phyloP scores from a whole-genome alignment of 1,284 basidiomycete genomes.

The Takashimella tepidaria region DNA sequence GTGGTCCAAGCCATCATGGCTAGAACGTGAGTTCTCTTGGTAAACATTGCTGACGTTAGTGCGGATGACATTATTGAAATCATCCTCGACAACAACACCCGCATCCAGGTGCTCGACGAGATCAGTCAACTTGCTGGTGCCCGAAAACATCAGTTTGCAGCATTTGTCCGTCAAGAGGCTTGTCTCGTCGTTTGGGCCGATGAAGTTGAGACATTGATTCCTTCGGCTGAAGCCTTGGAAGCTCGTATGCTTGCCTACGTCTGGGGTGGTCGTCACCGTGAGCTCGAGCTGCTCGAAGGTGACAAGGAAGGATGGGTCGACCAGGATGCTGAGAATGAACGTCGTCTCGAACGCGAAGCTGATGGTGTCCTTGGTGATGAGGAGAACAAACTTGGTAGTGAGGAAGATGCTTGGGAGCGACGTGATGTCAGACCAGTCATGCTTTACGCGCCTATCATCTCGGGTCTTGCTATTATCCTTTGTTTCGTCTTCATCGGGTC shows the following conservation, averaged over 20 bases:
- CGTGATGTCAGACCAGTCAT: conserved; percentile 56
- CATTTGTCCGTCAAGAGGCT: conserved; percentile 33
- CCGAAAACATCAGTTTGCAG: conserved; percentile 43
- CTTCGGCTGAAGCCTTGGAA: conserved; percentile 57
- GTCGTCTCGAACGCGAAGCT: conserved; percentile 17
- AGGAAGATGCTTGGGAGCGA: conserved; percentile 54
- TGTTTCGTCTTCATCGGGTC: conserved; percentile 52
- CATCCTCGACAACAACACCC: conserved; percentile 42
- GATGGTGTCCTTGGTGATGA: conserved; percentile 21
- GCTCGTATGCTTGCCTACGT: conserved; percentile 42
- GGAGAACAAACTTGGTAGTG: conserved; percentile 47
- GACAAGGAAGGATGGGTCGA: conserved; percentile 28
- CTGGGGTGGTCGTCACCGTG: conserved; percentile 34
- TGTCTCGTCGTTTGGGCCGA: conserved; percentile 53
- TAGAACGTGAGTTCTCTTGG: conserved; percentile 55
- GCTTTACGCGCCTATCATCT: conserved; percentile 72
- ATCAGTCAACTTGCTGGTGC: conserved; percentile 38
- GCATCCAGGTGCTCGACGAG: conserved; percentile 42
- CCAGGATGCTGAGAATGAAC: conserved; percentile 22
- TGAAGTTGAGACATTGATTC: conserved; percentile 81
- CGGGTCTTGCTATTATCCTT: conserved; percentile 57
- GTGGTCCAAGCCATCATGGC: conserved; percentile 71
- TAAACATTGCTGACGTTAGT: conserved; percentile 8
- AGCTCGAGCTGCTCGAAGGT: conserved; percentile 24
- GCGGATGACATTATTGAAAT: conserved; percentile 36